Conservation (phyloP, 208 protist species). For the Leishmania guyanensis region DNA sequence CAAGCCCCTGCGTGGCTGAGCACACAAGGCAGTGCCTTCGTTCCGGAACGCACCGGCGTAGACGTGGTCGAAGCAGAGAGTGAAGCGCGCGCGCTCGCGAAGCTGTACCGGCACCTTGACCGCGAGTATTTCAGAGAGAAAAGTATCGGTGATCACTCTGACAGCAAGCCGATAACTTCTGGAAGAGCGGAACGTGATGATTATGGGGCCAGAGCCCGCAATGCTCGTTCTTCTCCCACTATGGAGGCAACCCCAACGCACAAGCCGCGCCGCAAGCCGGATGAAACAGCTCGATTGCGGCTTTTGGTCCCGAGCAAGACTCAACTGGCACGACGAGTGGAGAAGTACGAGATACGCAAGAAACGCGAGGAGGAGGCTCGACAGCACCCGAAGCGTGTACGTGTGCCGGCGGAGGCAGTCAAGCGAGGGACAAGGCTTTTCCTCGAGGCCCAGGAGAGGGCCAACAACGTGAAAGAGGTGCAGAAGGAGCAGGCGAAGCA, state of each 20-base stretch:
- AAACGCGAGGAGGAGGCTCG: slow-evolving; percentile 37
- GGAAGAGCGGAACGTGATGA: background rate
- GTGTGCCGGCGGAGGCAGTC: slow-evolving; percentile 42
- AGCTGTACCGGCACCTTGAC: slow-evolving; percentile 30
- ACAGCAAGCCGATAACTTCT: background rate
- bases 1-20: background rate
- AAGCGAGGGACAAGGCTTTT: slow-evolving; percentile 64
- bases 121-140: slow-evolving; percentile 21
- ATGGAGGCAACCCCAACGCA: background rate
- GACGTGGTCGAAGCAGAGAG: slow-evolving; percentile 3
- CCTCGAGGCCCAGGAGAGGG: slow-evolving; percentile 29
- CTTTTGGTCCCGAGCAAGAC: slow-evolving; percentile 35
- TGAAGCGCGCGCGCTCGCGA: slow-evolving; percentile 18
- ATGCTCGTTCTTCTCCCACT: background rate
- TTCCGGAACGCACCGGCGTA: no score
- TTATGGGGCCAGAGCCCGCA: background rate
- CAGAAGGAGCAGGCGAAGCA: slow-evolving; percentile 29
- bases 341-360: slow-evolving; percentile 58
- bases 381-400: slow-evolving; percentile 11
- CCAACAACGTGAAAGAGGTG: slow-evolving; percentile 19
- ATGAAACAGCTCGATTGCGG: slow-evolving; percentile 36
- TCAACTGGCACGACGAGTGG: slow-evolving; percentile 36
- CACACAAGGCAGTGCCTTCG: background rate
- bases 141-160: background rate
- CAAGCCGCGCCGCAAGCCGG: slow-evolving; percentile 29